These are phyloP conservation scores for Tylopilus intermedius DNA, from an alignment of 768 basidiomycete species.

Conservation along the genomic window DNA sequence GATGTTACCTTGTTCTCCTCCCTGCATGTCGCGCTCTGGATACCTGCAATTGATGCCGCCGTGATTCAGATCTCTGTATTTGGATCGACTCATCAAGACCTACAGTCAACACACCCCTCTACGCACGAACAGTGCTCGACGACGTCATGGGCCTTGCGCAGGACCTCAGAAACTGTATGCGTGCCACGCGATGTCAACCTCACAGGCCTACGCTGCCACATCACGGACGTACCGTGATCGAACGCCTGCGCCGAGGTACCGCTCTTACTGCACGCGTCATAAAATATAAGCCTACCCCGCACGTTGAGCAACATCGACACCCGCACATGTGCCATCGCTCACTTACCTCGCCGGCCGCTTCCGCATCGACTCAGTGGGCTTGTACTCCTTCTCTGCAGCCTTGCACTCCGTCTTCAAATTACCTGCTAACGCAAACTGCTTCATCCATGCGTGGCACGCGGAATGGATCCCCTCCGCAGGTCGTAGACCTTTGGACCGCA, in stretches of 20 bases:
- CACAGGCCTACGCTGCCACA: background rate
- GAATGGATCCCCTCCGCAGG: conserved; percentile 81
- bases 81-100: conserved; percentile 9
- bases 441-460: conserved; percentile 79
- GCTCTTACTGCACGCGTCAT: conserved; percentile 66
- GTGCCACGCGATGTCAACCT: background rate
- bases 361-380: conserved; percentile 42
- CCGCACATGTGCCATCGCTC: background rate
- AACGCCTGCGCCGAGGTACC: conserved; percentile 76
- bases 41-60: conserved; percentile 40
- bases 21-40: conserved; percentile 59
- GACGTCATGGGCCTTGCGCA: conserved; percentile 52
- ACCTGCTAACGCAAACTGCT: conserved; percentile 61
- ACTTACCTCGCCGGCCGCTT: conserved; percentile 55
- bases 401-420: conserved; percentile 85
- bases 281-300: conserved; percentile 65
- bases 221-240: conserved; percentile 56
- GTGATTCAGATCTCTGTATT: background rate
- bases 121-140: conserved; percentile 62
- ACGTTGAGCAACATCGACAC: background rate
- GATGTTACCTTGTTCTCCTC: conserved; percentile 70
- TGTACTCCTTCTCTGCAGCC: conserved; percentile 69
- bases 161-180: conserved; percentile 48
- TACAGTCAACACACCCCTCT: conserved; percentile 70
- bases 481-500: conserved; percentile 52